Evolutionary conservation across 495 filamentous ascomycete species (phyloP).

Genomic region (Penicillium macrosclerotiorum): DNA sequence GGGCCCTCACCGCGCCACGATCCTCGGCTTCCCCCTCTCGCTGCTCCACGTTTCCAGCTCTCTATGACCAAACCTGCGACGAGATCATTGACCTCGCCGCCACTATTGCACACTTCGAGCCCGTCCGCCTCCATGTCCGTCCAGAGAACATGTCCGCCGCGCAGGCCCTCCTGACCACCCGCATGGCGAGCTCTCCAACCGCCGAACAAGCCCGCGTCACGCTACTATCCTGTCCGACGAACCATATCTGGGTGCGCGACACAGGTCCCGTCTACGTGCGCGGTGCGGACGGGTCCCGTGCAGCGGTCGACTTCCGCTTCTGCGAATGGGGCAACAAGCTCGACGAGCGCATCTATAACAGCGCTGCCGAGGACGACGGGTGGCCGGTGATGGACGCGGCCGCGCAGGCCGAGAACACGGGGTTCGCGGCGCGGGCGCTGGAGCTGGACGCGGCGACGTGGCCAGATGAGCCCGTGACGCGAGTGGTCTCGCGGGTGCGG

Average conservation of each 20-base stretch:
- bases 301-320: slow-evolving; percentile 33
- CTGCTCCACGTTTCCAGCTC: slow-evolving; percentile 22
- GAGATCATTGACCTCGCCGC: slow-evolving; percentile 31
- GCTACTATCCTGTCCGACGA: slow-evolving; percentile 23
- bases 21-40: slow-evolving; percentile 36
- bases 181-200: not conserved
- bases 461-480: slow-evolving; percentile 5
- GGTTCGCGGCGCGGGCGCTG: slow-evolving; percentile 26
- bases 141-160: slow-evolving; percentile 23
- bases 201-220: slow-evolving; percentile 12
- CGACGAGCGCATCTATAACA: slow-evolving; percentile 14
- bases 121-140: slow-evolving; percentile 30
- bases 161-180: slow-evolving; percentile 14
- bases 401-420: slow-evolving; percentile 20
- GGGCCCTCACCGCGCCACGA: slow-evolving; percentile 29
- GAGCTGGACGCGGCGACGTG: slow-evolving; percentile 14
- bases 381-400: slow-evolving; percentile 22
- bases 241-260: slow-evolving; percentile 38
- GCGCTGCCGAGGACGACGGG: slow-evolving; percentile 2
- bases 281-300: slow-evolving; percentile 14
- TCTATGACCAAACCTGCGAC: slow-evolving; percentile 20
- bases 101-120: slow-evolving; percentile 34
- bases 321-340: slow-evolving; percentile 36
- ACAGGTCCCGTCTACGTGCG: slow-evolving; percentile 35
- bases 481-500: slow-evolving; percentile 19